A percentile compares a stretch with the other conserved stretches of the same genome.
phyloP scores from a whole-genome alignment of 306 rosid species.

The Adenanthera pavonina region DNA sequence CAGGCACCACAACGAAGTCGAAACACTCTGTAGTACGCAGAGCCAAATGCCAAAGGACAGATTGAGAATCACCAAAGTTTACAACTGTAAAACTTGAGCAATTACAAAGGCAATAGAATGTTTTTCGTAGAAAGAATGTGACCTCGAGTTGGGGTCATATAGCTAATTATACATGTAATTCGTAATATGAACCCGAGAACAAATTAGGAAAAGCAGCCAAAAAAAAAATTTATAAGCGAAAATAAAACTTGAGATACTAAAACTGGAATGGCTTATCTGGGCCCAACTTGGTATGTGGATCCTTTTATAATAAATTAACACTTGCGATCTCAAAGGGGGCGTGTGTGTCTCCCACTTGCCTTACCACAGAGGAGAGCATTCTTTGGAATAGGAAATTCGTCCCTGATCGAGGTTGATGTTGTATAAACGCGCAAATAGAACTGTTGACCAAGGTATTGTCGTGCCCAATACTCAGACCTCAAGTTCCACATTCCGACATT shows the following conservation, averaged over 20 bases:
- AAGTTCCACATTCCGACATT: constrained; percentile 99
- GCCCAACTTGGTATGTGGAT: constrained; percentile 15
- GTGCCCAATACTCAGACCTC: constrained; percentile 94
- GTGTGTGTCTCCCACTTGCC: constrained; percentile 81
- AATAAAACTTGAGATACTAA: constrained; percentile 37
- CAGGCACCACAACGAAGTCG: too few species aligned
- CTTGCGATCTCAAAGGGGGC: constrained; percentile 67
- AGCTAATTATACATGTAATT: constrained; percentile 38
- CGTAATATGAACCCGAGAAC: constrained; percentile 21
- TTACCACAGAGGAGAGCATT: constrained; percentile 90
- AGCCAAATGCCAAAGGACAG: constrained; percentile 14
- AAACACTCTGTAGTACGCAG: neutral
- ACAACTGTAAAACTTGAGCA: constrained; percentile 35
- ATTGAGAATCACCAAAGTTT: constrained; percentile 41
- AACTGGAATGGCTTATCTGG: constrained; percentile 43
- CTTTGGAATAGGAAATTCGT: constrained; percentile 90
- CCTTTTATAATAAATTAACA: neutral
- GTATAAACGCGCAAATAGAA: constrained; percentile 90
- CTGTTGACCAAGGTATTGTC: constrained; percentile 93
- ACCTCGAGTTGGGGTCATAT: constrained; percentile 90
- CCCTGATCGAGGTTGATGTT: constrained; percentile 72
- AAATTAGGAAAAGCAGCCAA: constrained; percentile 42
- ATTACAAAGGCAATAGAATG: constrained; percentile 43
- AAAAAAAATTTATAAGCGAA: constrained; percentile 45
- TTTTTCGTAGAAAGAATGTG: constrained; percentile 67